Evolutionary conservation across 108 stramenopile species (phyloP), one percentile per base, ranked within the genome.

Genomic region (Hondaea fermentalgiana): DNA sequence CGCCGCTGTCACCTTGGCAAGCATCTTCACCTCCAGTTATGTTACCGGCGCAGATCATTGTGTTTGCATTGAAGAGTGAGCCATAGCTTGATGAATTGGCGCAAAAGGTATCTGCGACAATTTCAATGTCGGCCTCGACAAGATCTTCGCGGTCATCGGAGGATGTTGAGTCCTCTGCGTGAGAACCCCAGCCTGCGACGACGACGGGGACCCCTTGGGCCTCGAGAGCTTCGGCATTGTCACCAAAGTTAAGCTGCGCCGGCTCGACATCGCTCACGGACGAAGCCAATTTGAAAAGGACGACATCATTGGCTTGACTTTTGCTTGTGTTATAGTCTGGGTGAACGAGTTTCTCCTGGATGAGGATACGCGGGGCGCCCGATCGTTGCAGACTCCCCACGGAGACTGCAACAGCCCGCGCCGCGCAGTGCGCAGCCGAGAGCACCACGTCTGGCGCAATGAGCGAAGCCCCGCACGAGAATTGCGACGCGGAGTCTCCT

Each of bases 1-100:
- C 76, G 28, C 76, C 76, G 28, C 76, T 83, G 23, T 83, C 76
- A 4, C 76, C 76, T 83, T 83, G 76, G 4, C 76, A 83, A 8
- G 49, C 19, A 1, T 83, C 76, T 83, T 28, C 51, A 16, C 49
- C 51, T 8, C 76, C 76, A 83, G 19, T 53, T 6, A 6, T 6
- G n/a, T 83, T 53, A 17, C 76, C 76, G 6, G 76, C 76, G 51
- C 76, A 83, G 0, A 83, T 53, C 49, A 21, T 55, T 0, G 25
- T 42, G 51, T 21, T 35, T 35, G 45, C 51, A 0, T 83, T 0
- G 4, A 83, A 83, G n/a, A 83, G 0, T 12, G 16, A 2, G 6
- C 51, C 51, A 17, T 83, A 53, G 76, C 76, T 53, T 10, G 25
- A 69, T 8, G 64, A 0, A 14, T 69, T 0, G 25, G 64, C 64